Evolutionary conservation across 1,284 basidiomycete species (phyloP).

Genomic region (Pascua guehoae): DNA sequence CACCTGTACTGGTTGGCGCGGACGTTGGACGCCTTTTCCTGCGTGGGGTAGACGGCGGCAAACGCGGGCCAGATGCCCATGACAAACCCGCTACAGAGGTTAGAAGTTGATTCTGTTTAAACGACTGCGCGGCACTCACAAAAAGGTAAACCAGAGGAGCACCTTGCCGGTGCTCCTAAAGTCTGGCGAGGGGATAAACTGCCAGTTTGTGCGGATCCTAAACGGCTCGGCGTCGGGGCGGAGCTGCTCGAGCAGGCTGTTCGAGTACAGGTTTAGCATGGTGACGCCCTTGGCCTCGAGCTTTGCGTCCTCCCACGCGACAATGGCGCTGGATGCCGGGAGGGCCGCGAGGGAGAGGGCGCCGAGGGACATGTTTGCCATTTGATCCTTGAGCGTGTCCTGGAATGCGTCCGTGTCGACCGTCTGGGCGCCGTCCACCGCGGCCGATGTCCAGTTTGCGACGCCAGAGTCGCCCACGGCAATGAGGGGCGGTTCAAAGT

Average conservation of each 20-base stretch:
- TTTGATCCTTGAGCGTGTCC: slow-evolving; percentile 54
- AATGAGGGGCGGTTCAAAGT: slow-evolving; percentile 59
- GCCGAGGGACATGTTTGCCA: slow-evolving; percentile 57
- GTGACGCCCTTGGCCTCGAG: slow-evolving; percentile 52
- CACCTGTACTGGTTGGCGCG: slow-evolving; percentile 60
- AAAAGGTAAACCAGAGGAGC: slow-evolving; percentile 35
- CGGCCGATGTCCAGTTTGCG: slow-evolving; percentile 7
- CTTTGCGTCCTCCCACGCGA: slow-evolving; percentile 5
- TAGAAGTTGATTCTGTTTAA: not conserved
- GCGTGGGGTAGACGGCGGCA: slow-evolving; percentile 64
- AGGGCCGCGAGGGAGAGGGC: slow-evolving; percentile 60
- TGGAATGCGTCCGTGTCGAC: slow-evolving; percentile 58
- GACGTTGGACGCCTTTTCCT: slow-evolving; percentile 63
- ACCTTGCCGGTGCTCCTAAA: slow-evolving; percentile 28
- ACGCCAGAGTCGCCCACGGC: slow-evolving; percentile 28
- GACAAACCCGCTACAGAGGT: slow-evolving; percentile 22
- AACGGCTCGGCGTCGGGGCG: slow-evolving; percentile 53
- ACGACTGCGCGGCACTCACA: slow-evolving; percentile 17
- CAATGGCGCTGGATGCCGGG: slow-evolving; percentile 23
- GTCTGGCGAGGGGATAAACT: slow-evolving; percentile 35
- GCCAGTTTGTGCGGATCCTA: slow-evolving; percentile 62
- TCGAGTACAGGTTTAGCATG: slow-evolving; percentile 65
- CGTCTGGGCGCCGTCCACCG: slow-evolving; percentile 31
- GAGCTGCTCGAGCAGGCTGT: slow-evolving; percentile 62
- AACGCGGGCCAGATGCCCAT: slow-evolving; percentile 72